These are phyloP conservation scores for Juglanconis oblonga DNA, from an alignment of 2,329 filamentous ascomycete genomes.

Conservation along the genomic window DNA sequence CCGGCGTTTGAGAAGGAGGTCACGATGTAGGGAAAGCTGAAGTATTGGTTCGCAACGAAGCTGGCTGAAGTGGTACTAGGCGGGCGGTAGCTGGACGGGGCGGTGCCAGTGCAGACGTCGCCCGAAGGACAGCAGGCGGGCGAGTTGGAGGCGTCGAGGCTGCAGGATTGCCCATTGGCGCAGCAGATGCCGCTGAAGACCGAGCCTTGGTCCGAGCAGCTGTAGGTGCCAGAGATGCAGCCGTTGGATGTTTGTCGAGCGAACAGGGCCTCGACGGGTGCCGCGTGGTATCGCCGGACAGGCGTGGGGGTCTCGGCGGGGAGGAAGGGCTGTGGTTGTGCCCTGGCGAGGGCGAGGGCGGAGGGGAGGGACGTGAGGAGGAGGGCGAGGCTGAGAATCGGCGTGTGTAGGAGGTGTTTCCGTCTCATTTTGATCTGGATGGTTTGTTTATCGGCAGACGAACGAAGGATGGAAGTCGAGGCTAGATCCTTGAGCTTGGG, in stretches of 20 bases:
- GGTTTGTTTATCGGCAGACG: background rate
- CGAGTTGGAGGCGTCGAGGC: conserved; percentile 44
- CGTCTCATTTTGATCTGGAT: conserved; percentile 14
- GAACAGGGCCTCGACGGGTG: conserved; percentile 18
- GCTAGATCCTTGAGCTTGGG: background rate
- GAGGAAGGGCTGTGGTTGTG: conserved; percentile 26
- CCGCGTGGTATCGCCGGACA: conserved; percentile 10
- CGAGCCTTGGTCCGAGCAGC: conserved; percentile 45
- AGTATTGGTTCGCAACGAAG: conserved; percentile 56
- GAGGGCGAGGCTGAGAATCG: conserved; percentile 8
- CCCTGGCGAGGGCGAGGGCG: conserved; percentile 21
- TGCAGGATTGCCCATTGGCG: conserved; percentile 47
- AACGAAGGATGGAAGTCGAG: background rate
- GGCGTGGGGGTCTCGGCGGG: conserved; percentile 26
- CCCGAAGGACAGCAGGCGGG: conserved; percentile 51
- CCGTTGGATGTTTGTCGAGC: conserved; percentile 24
- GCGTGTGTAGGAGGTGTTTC: background rate
- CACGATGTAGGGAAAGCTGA: conserved; percentile 57
- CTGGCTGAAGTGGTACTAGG: conserved; percentile 40
- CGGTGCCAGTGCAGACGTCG: conserved; percentile 54
- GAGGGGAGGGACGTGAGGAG: conserved; percentile 16
- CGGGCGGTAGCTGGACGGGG: conserved; percentile 35
- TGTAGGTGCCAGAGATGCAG: conserved; percentile 48
- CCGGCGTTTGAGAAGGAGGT: conserved; percentile 49
- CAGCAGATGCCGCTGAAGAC: conserved; percentile 51